Conservation (phyloP, 768 basidiomycete species). For the Steccherinum ochraceum region DNA sequence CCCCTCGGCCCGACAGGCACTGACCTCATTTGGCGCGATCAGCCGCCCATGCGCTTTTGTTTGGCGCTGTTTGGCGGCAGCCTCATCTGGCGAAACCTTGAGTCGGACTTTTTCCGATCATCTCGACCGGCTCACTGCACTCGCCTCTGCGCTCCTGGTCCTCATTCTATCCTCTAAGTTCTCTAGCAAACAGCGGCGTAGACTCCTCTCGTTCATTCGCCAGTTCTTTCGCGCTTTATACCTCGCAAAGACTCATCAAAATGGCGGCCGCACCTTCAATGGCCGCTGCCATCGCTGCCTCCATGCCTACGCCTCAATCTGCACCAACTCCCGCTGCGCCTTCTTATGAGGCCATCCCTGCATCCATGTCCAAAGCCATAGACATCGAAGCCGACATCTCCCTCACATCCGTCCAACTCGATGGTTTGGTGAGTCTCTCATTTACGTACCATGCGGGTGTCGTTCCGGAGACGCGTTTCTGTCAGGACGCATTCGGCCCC, state of each 20-base stretch:
- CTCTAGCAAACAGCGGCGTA: too few relatives aligned
- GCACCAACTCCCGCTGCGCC: conserved; percentile 57
- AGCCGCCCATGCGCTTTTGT: too few relatives aligned
- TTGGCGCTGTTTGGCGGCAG: background rate
- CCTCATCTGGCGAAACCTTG: too few relatives aligned
- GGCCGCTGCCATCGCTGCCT: conserved; percentile 89
- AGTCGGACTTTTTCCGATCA: background rate
- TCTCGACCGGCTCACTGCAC: background rate
- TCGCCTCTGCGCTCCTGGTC: too few relatives aligned
- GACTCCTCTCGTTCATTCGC: too few relatives aligned
- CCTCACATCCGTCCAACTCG: conserved; percentile 72
- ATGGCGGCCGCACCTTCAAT: conserved; percentile 54
- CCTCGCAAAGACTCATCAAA: too few relatives aligned
- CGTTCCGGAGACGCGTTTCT: background rate
- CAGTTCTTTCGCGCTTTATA: too few relatives aligned
- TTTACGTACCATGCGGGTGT: background rate
- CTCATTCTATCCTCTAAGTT: too few relatives aligned
- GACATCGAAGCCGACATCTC: conserved; percentile 91
- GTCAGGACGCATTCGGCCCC: conserved; percentile 2
- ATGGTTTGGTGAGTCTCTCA: conserved; percentile 64
- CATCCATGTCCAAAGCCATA: conserved; percentile 88
- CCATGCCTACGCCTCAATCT: conserved; percentile 60
- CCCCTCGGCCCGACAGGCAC: background rate
- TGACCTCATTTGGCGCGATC: too few relatives aligned
- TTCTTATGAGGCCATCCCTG: conserved; percentile 81